phyloP scores from a whole-genome alignment of 495 filamentous ascomycete genomes.

The Talaromyces adpressus region DNA sequence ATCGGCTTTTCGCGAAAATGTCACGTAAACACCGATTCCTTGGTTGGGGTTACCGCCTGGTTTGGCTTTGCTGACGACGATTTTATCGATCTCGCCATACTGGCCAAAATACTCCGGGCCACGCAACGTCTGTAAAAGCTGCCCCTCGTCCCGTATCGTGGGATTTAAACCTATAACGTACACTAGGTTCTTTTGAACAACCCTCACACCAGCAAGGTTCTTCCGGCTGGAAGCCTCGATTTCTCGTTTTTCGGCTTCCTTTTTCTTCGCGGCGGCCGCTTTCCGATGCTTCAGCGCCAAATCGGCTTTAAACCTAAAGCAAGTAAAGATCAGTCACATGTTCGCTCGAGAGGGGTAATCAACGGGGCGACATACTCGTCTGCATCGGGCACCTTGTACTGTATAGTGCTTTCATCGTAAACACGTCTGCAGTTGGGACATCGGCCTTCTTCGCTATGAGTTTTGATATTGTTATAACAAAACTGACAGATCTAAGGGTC shows the following conservation, averaged over 20 bases:
- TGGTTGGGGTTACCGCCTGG: conserved; percentile 62
- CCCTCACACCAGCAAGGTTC: conserved; percentile 87
- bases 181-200: conserved; percentile 97
- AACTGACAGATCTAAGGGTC: conserved; percentile 86
- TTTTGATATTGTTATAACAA: conserved; percentile 97
- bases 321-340: not conserved
- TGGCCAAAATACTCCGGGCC: conserved; percentile 93
- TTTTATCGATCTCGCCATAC: conserved; percentile 97
- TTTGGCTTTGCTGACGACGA: conserved; percentile 95
- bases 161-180: conserved; percentile 95
- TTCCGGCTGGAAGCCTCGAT: conserved; percentile 92
- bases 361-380: conserved; percentile 66
- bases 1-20: conserved; percentile 81
- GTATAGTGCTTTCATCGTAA: conserved; percentile 93
- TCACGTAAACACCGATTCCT: conserved; percentile 94
- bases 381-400: conserved; percentile 85
- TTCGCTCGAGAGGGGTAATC: not conserved
- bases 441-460: conserved; percentile 82
- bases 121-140: conserved; percentile 75
- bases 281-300: conserved; percentile 85
- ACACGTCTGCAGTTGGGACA: conserved; percentile 93
- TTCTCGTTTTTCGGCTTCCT: conserved; percentile 92
- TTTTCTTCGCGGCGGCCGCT: conserved; percentile 82
- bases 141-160: conserved; percentile 80
- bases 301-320: conserved; percentile 67